Evolutionary conservation across 805 yeast species (phyloP).

Genomic region (Metschnikowia chrysomelidarum): DNA sequence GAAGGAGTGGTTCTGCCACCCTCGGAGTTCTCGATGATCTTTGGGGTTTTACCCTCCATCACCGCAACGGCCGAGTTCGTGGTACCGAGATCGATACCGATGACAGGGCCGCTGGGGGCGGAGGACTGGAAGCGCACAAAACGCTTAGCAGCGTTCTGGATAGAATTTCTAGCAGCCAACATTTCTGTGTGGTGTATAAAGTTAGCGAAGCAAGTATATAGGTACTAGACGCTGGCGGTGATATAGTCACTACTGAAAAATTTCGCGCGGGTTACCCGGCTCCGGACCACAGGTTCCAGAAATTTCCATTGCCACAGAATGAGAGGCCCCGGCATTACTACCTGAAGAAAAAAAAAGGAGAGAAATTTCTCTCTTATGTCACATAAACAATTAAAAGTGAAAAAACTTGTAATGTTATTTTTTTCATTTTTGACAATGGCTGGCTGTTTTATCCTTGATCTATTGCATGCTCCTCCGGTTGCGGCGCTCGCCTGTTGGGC

Average conservation of each 20-base stretch:
- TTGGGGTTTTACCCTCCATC: constrained; percentile 75
- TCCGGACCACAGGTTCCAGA: constrained; percentile 18
- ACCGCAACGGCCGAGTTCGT: constrained; percentile 89
- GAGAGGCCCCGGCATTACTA: no score
- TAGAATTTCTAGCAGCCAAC: constrained; percentile 44
- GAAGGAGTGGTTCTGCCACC: constrained; percentile 80
- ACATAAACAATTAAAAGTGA: no score
- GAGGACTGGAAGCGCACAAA: constrained; percentile 23
- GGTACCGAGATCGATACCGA: constrained; percentile 86
- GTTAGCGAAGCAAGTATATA: constrained; percentile 5
- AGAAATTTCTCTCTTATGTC: no score
- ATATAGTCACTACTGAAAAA: constrained; percentile 16
- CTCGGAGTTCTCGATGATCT: constrained; percentile 73
- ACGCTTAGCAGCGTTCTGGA: constrained; percentile 38
- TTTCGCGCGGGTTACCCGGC: constrained; percentile 27
- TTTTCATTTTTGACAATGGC: no score
- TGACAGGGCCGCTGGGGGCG: constrained; percentile 50
- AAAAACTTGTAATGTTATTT: no score
- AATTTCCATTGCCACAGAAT: constrained; percentile 8
- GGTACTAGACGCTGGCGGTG: constrained; percentile 11
- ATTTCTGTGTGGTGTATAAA: constrained; percentile 21
- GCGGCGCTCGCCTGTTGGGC: no score
- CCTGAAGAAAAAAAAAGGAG: no score
- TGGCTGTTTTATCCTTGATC: no score
- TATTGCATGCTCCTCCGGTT: no score